These are phyloP conservation scores for Colletotrichum sp. DNA, from an alignment of 2,329 filamentous ascomycete species.

Conservation along the genomic window DNA sequence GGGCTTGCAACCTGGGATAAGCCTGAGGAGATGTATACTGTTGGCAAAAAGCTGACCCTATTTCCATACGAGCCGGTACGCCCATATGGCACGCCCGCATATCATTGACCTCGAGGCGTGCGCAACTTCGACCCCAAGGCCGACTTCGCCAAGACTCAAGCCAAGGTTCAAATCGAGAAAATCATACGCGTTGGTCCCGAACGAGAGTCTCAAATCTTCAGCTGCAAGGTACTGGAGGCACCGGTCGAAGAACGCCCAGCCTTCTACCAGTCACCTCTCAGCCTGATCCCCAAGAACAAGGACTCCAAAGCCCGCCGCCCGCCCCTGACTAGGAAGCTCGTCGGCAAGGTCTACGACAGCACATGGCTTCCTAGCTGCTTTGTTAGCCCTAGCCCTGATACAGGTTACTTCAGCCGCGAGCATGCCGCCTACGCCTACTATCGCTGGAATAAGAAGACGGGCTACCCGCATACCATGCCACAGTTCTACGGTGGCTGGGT, in stretches of 20 bases:
- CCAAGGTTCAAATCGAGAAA: neutral
- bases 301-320: neutral
- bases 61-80: neutral
- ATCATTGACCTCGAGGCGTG: neutral
- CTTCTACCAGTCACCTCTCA: neutral
- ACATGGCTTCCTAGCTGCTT: neutral
- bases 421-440: neutral
- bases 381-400: neutral
- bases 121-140: neutral
- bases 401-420: neutral
- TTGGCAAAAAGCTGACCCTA: neutral
- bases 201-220: neutral
- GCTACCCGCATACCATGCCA: neutral
- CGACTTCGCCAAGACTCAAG: neutral
- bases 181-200: neutral
- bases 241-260: neutral
- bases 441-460: neutral
- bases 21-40: neutral
- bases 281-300: neutral
- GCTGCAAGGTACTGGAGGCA: neutral
- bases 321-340: neutral
- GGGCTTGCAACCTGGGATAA: neutral
- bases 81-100: neutral
- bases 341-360: neutral
- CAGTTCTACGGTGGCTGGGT: neutral